These are phyloP conservation scores for Rhizopogon roseolus DNA, from an alignment of 768 basidiomycete genomes.

Conservation along the genomic window DNA sequence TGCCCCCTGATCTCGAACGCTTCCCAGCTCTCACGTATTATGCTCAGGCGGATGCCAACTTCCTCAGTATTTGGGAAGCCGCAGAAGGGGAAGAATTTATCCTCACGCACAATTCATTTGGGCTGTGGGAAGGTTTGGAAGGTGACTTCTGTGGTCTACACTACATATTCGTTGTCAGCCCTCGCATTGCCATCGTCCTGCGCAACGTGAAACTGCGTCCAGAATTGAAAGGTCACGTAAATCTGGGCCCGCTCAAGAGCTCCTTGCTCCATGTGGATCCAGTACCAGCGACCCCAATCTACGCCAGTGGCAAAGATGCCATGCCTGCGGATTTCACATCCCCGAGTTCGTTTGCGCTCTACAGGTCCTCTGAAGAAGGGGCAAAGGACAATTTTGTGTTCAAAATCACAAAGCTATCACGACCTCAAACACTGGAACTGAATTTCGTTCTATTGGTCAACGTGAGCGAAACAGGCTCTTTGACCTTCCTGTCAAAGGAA, in stretches of 20 bases:
- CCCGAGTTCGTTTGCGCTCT: neutral
- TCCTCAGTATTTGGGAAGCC: conserved; percentile 32
- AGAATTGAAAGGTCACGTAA: neutral
- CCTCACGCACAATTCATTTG: conserved; percentile 26
- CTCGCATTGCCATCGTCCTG: too few relatives aligned
- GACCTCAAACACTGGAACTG: conserved; percentile 2
- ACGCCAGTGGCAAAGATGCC: neutral
- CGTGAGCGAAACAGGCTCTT: neutral
- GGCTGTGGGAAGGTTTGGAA: conserved; percentile 29
- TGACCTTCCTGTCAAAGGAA: conserved; percentile 6
- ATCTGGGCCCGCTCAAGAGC: neutral
- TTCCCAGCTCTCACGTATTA: conserved; percentile 23
- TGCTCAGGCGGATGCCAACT: conserved; percentile 20
- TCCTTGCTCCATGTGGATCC: conserved; percentile 1
- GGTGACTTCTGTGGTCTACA: conserved; percentile 19
- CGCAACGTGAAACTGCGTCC: conserved; percentile 8
- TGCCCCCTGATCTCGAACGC: conserved; percentile 10
- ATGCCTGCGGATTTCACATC: neutral
- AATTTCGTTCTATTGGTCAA: conserved; percentile 5
- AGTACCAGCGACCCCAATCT: neutral
- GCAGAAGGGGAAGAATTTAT: conserved; percentile 30
- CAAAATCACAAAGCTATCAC: conserved; percentile 22
- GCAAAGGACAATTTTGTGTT: conserved; percentile 26
- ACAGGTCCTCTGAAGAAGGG: conserved; percentile 3
- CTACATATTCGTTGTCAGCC: conserved; percentile 15